Base-by-base conservation (phyloP, 2,329 filamentous ascomycete species). In the Celoporthe dispersa region DNA sequence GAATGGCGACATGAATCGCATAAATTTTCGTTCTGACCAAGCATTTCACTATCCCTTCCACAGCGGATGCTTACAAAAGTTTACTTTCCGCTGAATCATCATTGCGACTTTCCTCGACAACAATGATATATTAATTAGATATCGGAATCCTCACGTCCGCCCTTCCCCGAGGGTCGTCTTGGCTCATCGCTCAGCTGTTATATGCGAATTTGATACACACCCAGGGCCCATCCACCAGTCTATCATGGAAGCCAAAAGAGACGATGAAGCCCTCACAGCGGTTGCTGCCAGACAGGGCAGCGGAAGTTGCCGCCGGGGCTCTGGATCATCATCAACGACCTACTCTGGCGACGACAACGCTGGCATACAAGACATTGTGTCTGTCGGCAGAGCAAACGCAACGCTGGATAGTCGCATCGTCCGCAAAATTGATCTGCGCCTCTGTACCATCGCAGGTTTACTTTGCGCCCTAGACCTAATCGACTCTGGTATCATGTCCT, bases 401-500 rank as follows among this genome's bases (percentile, higher is more conserved):
- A 37, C n/a, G 35, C 75, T 85, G 53, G 81, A 86, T 73, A 81
- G 78, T 41, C 83, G 78, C 57, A 80, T 91, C 39, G 86, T 89
- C 25, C 81, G 85, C 70, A 92, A 92, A 77, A 84, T 91, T 66
- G 91, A 93, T 76, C 75, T 91, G 60, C 86, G 91, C 33, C 82
- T 93, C 2, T 92, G 90, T 79, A 90, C 86, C 35, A 92, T 93
- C 72, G 90, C 90, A 1, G 90, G 90, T 1, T 84, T 92, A n/a
- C 81, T 93, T 3, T 92, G 90, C 80, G 89, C 86, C 72, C 83
- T 93, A 70, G 90, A 92, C 77, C 81, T 93, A 16, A 83, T 93
- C 19, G 91, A 93, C 80, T 88, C 86, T 64, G 90, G 90, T 55
- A 90, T 93, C 74, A 89, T 93, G 69, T 90, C 88, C 1, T 90